Base-by-base conservation (phyloP, 768 basidiomycete species). In the Lactarius sp. region DNA sequence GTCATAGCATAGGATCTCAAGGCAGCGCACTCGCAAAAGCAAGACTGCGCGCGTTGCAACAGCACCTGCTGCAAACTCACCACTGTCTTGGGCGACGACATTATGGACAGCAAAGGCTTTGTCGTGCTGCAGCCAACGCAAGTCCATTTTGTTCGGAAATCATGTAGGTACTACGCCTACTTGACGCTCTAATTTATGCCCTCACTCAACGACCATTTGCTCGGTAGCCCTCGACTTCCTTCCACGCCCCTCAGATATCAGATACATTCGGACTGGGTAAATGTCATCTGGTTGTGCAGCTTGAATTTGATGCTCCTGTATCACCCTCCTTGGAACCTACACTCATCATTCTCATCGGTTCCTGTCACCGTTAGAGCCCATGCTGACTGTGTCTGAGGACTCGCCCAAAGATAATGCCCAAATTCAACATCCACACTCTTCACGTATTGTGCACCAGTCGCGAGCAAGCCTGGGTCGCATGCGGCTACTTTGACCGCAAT, bases 211-310 rank as follows among this genome's bases (percentile, higher is more conserved):
- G n/a, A 6, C 46, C 52, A 52, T 62, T 46, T 16, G 46, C 57
- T 22, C 56, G 62, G 4, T 58, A 85, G 82, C 74, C 75, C 31
- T 81, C 85, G 33, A 78, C 80, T 22, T 98, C 96, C 72, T 83
- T 95, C 34, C 95, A 98, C 73, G 88, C 86, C 62, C 85, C 87
- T 9, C 94, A 98, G 72, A 82, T 85, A 6, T 9, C 94, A 98
- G 72, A 82, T 85, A 6, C 94, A 98, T 72, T 87, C 86, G 1
- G 95, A 98, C 75, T 99, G 96, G 96, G 85, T 98, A 39, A 99
- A 97, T 71, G 96, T 98, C 70, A 84, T 98, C 52, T 71, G 94
- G 3, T 80, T 99, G 18, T 94, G 92, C 76, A 96, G 98, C 71
- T 81, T 85, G 65, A 93, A 97, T 68, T 94, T 95, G 72, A 97